Evolutionary conservation across 768 basidiomycete species (phyloP).

Genomic region (Hysterangium stoloniferum): DNA sequence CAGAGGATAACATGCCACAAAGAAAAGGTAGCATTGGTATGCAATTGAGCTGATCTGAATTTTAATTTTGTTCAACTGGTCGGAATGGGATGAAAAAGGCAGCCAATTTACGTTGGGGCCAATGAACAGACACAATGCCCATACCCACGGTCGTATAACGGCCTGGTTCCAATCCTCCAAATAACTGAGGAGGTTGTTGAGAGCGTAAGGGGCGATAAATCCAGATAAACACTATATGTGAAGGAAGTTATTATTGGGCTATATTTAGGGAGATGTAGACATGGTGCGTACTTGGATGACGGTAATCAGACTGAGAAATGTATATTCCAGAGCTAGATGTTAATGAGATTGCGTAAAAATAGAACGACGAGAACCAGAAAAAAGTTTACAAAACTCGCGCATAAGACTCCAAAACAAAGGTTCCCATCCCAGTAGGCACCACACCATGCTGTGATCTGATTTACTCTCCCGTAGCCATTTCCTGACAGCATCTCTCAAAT

Average conservation of each 20-base stretch:
- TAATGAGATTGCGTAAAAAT: not conserved
- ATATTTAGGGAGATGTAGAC: conserved; percentile 4
- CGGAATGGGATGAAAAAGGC: conserved; percentile 9
- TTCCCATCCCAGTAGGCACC: no score
- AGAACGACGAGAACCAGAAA: not conserved
- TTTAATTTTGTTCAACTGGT: no score
- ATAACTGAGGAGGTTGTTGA: conserved; percentile 25
- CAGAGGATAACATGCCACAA: conserved; percentile 20
- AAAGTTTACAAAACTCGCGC: conserved; percentile 19
- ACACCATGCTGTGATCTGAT: no score
- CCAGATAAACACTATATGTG: conserved; percentile 15
- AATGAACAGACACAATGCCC: conserved; percentile 19
- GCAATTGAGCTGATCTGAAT: conserved; percentile 25
- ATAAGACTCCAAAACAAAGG: conserved; percentile 41
- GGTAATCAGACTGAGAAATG: no score
- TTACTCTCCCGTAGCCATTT: no score
- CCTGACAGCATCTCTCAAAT: no score
- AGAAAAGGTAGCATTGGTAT: conserved; percentile 34
- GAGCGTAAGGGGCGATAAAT: conserved; percentile 25
- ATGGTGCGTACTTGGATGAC: not conserved
- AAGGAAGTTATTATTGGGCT: conserved; percentile 7
- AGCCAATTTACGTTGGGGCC: conserved; percentile 17
- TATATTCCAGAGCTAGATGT: conserved; percentile 4
- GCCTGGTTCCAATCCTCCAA: conserved; percentile 26
- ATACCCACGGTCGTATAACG: conserved; percentile 27